Conservation (phyloP, 2,329 filamentous ascomycete species). For the Tolypocladium capitatum region DNA sequence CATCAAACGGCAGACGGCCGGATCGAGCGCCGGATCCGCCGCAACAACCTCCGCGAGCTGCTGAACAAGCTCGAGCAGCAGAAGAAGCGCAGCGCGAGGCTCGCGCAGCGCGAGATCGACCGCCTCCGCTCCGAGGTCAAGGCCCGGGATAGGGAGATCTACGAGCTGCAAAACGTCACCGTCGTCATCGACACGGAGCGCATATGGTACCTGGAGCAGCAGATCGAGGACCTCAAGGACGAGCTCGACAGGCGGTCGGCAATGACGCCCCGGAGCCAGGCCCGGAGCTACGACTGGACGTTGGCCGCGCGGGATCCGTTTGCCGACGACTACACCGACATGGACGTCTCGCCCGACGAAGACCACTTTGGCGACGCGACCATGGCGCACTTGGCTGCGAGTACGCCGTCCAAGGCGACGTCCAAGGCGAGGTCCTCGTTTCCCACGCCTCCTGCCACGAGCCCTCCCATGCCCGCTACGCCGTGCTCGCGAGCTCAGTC, state of each 20-base stretch:
- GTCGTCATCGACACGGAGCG: constrained; percentile 33
- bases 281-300: constrained; percentile 34
- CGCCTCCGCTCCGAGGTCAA: constrained; percentile 34
- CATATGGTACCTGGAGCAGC: constrained; percentile 27
- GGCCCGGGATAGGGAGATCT: constrained; percentile 38
- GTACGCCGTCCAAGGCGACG: constrained; percentile 34
- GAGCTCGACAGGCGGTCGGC: constrained; percentile 16
- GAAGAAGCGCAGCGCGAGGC: constrained; percentile 25
- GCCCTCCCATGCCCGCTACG: constrained; percentile 25
- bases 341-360: constrained; percentile 5
- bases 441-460: constrained; percentile 42
- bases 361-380: constrained; percentile 36
- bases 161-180: constrained; percentile 36
- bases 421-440: constrained; percentile 32
- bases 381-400: constrained; percentile 35
- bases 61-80: constrained; percentile 38
- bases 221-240: constrained; percentile 22
- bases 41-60: constrained; percentile 44
- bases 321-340: constrained; percentile 26
- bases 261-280: background rate
- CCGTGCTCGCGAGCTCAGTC: constrained; percentile 17
- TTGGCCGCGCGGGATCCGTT: constrained; percentile 34
- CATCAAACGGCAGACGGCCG: constrained; percentile 44
- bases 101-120: constrained; percentile 32
- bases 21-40: constrained; percentile 41